These are phyloP conservation scores for Saraca asoca DNA, from an alignment of 331 rosid genomes.

Conservation along the genomic window DNA sequence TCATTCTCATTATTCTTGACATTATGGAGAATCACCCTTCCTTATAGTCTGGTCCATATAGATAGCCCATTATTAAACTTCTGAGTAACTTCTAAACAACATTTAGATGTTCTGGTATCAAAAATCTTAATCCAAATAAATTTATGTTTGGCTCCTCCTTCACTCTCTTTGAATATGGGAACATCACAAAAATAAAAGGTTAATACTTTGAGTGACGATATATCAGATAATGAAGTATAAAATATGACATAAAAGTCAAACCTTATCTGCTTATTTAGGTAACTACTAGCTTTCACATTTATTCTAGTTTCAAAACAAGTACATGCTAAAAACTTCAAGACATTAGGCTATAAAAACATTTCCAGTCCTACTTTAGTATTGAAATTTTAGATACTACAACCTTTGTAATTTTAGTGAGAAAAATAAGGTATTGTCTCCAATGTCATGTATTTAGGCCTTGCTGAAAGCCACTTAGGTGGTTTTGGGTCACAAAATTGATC, in stretches of 20 bases:
- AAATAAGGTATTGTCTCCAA: conserved; percentile 67
- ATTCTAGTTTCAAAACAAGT: background rate
- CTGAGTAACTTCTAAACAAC: conserved; percentile 75
- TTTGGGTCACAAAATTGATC: conserved; percentile 35
- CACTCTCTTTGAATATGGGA: conserved; percentile 42
- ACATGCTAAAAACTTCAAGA: background rate
- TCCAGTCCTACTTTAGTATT: too few species aligned
- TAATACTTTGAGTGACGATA: conserved; percentile 14
- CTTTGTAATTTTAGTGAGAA: conserved; percentile 35
- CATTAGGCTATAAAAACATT: background rate
- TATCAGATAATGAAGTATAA: background rate
- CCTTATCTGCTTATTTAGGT: background rate
- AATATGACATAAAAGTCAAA: background rate
- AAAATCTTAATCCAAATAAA: conserved; percentile 50
- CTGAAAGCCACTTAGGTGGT: conserved; percentile 27
- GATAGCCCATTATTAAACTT: conserved; percentile 59
- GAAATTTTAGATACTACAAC: background rate
- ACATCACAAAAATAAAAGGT: conserved; percentile 7
- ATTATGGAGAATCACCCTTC: conserved; percentile 65
- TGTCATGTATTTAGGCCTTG: conserved; percentile 34
- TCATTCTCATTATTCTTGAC: conserved; percentile 56
- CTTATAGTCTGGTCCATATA: conserved; percentile 58
- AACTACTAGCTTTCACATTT: background rate
- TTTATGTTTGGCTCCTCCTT: conserved; percentile 75
- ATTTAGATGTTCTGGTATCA: conserved; percentile 51